Base-by-base conservation (phyloP, 805 yeast genomes). In the Wickerhamiella kurtzmanii region DNA sequence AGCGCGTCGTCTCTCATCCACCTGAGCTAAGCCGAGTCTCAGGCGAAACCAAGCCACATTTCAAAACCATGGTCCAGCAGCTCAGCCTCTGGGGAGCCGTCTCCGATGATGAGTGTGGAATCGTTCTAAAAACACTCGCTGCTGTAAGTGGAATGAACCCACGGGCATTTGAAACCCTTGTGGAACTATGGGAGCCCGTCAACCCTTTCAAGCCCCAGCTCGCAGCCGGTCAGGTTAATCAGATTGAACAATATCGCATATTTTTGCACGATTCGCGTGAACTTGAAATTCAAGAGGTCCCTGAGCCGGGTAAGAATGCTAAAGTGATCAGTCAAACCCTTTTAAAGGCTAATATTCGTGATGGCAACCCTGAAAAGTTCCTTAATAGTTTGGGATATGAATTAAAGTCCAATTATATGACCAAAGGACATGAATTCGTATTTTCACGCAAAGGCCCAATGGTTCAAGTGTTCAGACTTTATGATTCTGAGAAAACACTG, bases 351-450 rank as follows among this genome's bases (percentile, higher is more conserved):
- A 56, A 60, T 15, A 52, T 74, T 4, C 4, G 19, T 16, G 59
- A 47, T 51, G 63, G 50, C 53, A 66, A 46, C 68, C 58, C 60
- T 56, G 70, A 48, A 13, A 46, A 47, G 4, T 66, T 73, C 21
- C 55, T 87, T 48, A 73, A 70, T 41, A 82, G 76, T 44, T 65
- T 88, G 44, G 95, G 95, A 0, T 87, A 84, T 64, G 72, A 71
- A 46, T 71, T 73, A 25, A 77, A 77, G 43, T 73, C 71, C 44
- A 80, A 76, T 56, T 81, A 70, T 61, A 74, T 82, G 76, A 60
- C 69, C 13, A 66, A 68, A 46, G 94, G 94, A 0, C 62, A 70
- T 11, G 68, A 81, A 44, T 79, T 77, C 53, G 79, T 77, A 55
- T 72, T 78, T 53, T 35, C 41, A 21, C 6, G 32, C 6, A 76